Percentiles rank a stretch among this genome's conserved stretches.
Evolutionary conservation across 2,329 filamentous ascomycete species (phyloP).

Genomic region (Fusarium multiceps): DNA sequence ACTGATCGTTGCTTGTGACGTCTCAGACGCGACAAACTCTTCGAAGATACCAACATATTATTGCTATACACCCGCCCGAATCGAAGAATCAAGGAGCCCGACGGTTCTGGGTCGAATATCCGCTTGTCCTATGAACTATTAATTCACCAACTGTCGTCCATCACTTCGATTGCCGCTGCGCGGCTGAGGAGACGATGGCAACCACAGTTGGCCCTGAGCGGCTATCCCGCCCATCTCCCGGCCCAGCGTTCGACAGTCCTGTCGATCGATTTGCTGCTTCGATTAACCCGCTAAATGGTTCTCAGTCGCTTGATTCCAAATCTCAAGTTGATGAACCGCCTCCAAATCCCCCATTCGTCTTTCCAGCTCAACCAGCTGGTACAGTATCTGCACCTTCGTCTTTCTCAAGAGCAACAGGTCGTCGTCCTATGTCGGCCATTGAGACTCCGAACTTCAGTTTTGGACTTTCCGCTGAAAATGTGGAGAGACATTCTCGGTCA

Average conservation of each 20-base stretch:
- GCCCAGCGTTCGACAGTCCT: slow-evolving; percentile 42
- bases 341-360: slow-evolving; percentile 74
- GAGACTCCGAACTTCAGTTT: slow-evolving; percentile 55
- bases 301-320: slow-evolving; percentile 29
- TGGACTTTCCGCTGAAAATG: slow-evolving; percentile 47
- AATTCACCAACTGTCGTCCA: slow-evolving; percentile 52
- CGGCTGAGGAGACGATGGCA: slow-evolving; percentile 60
- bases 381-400: slow-evolving; percentile 60
- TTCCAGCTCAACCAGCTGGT: slow-evolving; percentile 62
- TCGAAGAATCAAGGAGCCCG: slow-evolving; percentile 21
- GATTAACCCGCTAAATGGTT: slow-evolving; percentile 32
- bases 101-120: slow-evolving; percentile 10
- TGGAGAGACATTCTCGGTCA: slow-evolving; percentile 46
- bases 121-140: slow-evolving; percentile 55
- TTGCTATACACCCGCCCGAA: slow-evolving; percentile 11
- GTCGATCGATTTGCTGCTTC: slow-evolving; percentile 42
- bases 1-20: slow-evolving; percentile 38
- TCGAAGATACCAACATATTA: slow-evolving; percentile 4
- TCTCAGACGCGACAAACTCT: slow-evolving; percentile 24
- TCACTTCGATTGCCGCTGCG: slow-evolving; percentile 61
- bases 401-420: slow-evolving; percentile 60
- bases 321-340: slow-evolving; percentile 51
- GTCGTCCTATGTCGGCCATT: slow-evolving; percentile 65
- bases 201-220: slow-evolving; percentile 54
- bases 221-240: slow-evolving; percentile 47